phyloP scores from a whole-genome alignment of 768 basidiomycete genomes.

The Hirschioporus abietinus region DNA sequence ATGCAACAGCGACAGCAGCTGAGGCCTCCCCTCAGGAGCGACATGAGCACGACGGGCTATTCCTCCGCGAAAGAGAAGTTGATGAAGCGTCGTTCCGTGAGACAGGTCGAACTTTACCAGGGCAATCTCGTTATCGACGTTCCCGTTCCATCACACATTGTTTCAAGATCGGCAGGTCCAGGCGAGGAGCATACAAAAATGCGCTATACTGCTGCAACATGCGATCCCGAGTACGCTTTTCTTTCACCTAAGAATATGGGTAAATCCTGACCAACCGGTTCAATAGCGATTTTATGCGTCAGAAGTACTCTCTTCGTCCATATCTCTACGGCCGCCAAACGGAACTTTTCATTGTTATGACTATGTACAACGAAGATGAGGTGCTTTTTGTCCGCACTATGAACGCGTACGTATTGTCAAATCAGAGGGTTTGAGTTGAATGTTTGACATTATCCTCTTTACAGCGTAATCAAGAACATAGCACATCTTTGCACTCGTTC shows the following conservation, averaged over 20 bases:
- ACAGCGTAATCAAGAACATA: constrained; percentile 80
- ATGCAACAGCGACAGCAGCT: constrained; percentile 24
- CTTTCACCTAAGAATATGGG: background rate
- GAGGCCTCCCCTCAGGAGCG: constrained; percentile 40
- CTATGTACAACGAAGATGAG: constrained; percentile 94
- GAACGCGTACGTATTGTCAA: constrained; percentile 57
- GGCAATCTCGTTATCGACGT: constrained; percentile 86
- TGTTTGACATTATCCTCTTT: background rate
- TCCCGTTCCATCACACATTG: constrained; percentile 70
- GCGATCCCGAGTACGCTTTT: constrained; percentile 61
- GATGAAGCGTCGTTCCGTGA: constrained; percentile 74
- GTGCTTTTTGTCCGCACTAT: constrained; percentile 73
- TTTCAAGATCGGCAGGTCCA: constrained; percentile 57
- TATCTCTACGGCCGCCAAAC: constrained; percentile 77
- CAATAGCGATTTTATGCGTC: constrained; percentile 59
- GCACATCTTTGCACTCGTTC: constrained; percentile 68
- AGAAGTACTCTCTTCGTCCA: constrained; percentile 72
- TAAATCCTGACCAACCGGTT: background rate
- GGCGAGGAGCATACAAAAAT: constrained; percentile 77
- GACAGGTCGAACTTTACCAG: constrained; percentile 72
- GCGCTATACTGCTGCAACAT: constrained; percentile 85
- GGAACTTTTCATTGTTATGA: constrained; percentile 94
- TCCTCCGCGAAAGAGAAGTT: constrained; percentile 70
- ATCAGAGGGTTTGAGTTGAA: constrained; percentile 1
- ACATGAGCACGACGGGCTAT: constrained; percentile 50